These are phyloP conservation scores for Camelina laxa DNA, from an alignment of 345 rosid genomes.

Conservation along the genomic window DNA sequence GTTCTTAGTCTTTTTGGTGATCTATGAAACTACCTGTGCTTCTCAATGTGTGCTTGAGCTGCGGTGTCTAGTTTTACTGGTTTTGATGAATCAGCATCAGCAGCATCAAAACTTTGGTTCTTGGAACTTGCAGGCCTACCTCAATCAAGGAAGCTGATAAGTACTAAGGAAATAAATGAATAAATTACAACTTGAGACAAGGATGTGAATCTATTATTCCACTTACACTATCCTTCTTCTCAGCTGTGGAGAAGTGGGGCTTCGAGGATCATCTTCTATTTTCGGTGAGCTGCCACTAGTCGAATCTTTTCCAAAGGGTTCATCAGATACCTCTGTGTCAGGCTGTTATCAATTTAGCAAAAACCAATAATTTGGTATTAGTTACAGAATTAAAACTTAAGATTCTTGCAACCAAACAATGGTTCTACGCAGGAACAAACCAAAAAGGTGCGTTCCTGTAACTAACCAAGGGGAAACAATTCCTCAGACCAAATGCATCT, in stretches of 20 bases:
- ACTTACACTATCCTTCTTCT: constrained; percentile 84
- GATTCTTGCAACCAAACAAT: neutral
- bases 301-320: constrained; percentile 45
- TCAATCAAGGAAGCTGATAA: constrained; percentile 24
- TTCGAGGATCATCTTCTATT: constrained; percentile 48
- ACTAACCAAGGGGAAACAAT: neutral
- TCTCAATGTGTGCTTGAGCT: constrained; percentile 71
- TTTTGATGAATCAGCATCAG: constrained; percentile 52
- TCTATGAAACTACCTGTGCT: constrained; percentile 61
- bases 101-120: constrained; percentile 51
- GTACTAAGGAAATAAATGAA: neutral
- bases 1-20: constrained; percentile 4
- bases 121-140: constrained; percentile 55
- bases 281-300: constrained; percentile 49
- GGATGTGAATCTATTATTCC: neutral
- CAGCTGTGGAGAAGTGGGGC: constrained; percentile 67
- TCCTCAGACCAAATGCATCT: constrained; percentile 3
- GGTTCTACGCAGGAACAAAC: neutral
- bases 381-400: neutral
- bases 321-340: constrained; percentile 47
- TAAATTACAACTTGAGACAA: constrained; percentile 2
- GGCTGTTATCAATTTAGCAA: constrained; percentile 46
- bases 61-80: constrained; percentile 72
- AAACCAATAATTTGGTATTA: neutral
- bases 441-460: neutral